phyloP scores from a whole-genome alignment of 2,329 filamentous ascomycete genomes.

The Aspergillus quadricinctus region DNA sequence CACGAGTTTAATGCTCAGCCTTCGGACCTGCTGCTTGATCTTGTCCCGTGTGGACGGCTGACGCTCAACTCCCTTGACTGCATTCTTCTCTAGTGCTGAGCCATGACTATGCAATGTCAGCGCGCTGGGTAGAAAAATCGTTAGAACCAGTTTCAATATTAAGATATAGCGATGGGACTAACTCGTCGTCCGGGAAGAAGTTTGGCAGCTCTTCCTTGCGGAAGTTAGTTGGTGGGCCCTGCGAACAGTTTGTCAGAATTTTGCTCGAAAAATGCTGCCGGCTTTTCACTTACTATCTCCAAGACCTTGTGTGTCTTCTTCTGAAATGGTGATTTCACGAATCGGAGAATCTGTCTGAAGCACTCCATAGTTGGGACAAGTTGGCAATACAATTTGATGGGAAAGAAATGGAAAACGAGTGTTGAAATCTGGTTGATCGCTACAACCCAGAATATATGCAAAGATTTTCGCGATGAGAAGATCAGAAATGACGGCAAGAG shows the following conservation, averaged over 20 bases:
- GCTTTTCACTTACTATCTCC: constrained; percentile 30
- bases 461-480: background rate
- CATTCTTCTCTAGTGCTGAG: constrained; percentile 26
- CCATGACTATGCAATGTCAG: constrained; percentile 31
- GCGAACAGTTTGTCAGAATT: constrained; percentile 7
- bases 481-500: constrained; percentile 4
- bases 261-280: background rate
- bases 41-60: constrained; percentile 26
- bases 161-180: constrained; percentile 18
- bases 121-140: constrained; percentile 25
- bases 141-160: constrained; percentile 20
- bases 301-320: constrained; percentile 26
- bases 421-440: background rate
- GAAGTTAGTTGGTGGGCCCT: constrained; percentile 43
- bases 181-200: constrained; percentile 39
- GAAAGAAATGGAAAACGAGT: background rate
- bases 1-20: constrained; percentile 24
- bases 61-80: constrained; percentile 21
- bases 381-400: background rate
- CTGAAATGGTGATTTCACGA: constrained; percentile 31
- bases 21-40: constrained; percentile 26
- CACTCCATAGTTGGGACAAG: constrained; percentile 26
- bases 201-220: constrained; percentile 39
- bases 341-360: constrained; percentile 32
- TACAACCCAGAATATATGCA: background rate